Percentiles rank a stretch among this genome's conserved stretches.
Evolutionary conservation across 2,329 filamentous ascomycete genomes (phyloP).

Genomic region (Dichotomopilus funicola): DNA sequence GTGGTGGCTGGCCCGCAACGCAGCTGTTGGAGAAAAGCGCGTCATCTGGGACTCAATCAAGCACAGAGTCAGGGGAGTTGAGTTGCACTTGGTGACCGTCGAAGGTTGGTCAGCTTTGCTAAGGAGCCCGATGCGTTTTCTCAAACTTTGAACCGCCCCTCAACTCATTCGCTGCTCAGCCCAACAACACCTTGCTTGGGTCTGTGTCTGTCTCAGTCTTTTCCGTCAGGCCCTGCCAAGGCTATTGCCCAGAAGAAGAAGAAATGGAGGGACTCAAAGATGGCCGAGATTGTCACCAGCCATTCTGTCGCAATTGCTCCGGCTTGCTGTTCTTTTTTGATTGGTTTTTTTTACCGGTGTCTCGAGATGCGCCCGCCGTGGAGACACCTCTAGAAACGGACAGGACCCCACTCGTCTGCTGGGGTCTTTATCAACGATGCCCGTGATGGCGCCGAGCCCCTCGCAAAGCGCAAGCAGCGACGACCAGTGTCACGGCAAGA

Average conservation of each 20-base stretch:
- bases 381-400: slow-evolving; percentile 7
- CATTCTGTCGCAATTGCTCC: slow-evolving; percentile 17
- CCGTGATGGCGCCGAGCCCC: slow-evolving; percentile 20
- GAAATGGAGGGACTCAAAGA: neutral
- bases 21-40: slow-evolving; percentile 11
- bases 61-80: no score
- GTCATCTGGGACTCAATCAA: neutral
- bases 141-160: no score
- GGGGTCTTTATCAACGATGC: slow-evolving; percentile 4
- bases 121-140: no score
- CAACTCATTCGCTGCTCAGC: no score
- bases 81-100: no score
- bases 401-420: slow-evolving; percentile 19
- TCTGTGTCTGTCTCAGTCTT: no score
- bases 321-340: slow-evolving; percentile 21
- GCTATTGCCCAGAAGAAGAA: neutral
- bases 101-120: no score
- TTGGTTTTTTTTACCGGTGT: slow-evolving; percentile 22
- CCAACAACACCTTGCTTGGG: no score
- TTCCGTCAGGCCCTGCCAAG: no score
- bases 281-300: neutral
- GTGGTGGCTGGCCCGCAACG: neutral
- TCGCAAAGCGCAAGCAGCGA: slow-evolving; percentile 12
- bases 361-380: slow-evolving; percentile 21
- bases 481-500: slow-evolving; percentile 12